Evolutionary conservation across 257 asterid species (phyloP), one percentile per base, ranked within the genome.

Genomic region (Echites panduratus): DNA sequence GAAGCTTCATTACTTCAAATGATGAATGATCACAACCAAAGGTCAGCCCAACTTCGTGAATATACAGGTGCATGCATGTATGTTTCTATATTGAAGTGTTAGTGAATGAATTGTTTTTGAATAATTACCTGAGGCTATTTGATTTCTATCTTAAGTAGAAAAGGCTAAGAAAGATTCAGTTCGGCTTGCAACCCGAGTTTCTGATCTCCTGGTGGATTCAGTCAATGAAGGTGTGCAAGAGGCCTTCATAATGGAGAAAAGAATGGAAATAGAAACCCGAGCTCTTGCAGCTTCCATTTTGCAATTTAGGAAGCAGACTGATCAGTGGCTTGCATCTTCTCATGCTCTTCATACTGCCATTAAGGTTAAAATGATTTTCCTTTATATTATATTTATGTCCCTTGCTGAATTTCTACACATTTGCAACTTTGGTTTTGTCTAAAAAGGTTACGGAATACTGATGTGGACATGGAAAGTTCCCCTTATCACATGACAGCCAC

Each of bases 261-360:
- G 93, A 49, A 87, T 94, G 9, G 97, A 94, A 79, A 79, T 86
- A 83, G 99, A 94, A 76, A 89, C 84, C 72, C 86, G 92, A 80
- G 88, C 90, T 5, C 69, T 91, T 24, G 76, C 92, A 1, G 83
- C 89, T 0, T 80, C 93, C 16, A 78, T 88, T 79, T 32, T 79
- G 71, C 89, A 82, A 54, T 94, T 87, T 81, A 82, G 89, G 0
- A 94, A 85, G 84, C 97, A 89, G 86, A 88, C 95, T 11, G 95
- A 91, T 82, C 97, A 86, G 76, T 92, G 99, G 99, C 95, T 94
- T 40, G 77, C 90, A 4, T 89, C 90, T 66, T 89, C 99, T 73
- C 98, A 81, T 73, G 83, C 97, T 43, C 78, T 89, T 78, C 90
- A 94, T 82, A 87, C 85, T 11, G 98, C 98, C 62, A 79, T 91